A percentile compares a stretch with the other conserved stretches of the same genome.
phyloP scores from a whole-genome alignment of 768 basidiomycete genomes.

The Tylopilus vinaceipallidus region DNA sequence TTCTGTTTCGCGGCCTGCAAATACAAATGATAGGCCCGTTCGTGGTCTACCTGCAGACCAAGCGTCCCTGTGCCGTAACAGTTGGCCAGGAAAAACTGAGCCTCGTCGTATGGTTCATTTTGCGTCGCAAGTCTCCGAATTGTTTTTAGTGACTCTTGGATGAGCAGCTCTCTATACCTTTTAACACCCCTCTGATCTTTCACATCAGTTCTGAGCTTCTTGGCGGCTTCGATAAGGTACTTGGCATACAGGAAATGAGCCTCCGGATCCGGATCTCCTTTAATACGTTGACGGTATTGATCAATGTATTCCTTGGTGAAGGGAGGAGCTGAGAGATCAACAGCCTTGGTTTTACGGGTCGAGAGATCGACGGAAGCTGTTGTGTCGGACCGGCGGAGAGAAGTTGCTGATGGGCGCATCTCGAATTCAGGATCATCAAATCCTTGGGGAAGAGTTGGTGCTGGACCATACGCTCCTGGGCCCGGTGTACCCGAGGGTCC shows the following conservation, averaged over 20 bases:
- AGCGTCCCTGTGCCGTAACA: conserved; percentile 94
- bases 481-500: conserved; percentile 16
- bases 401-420: conserved; percentile 41
- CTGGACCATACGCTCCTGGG: conserved; percentile 17
- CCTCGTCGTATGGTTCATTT: conserved; percentile 89
- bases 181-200: conserved; percentile 81
- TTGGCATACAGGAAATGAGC: conserved; percentile 98
- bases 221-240: conserved; percentile 97
- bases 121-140: conserved; percentile 91
- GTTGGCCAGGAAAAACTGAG: conserved; percentile 98
- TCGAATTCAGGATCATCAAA: conserved; percentile 52
- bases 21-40: conserved; percentile 95
- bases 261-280: conserved; percentile 96
- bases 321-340: conserved; percentile 80
- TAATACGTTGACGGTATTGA: conserved; percentile 95
- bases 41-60: conserved; percentile 96
- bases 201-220: conserved; percentile 73
- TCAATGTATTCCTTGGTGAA: conserved; percentile 97
- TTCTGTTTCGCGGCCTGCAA: conserved; percentile 97
- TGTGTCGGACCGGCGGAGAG: conserved; percentile 56
- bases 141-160: conserved; percentile 88
- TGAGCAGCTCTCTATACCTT: conserved; percentile 86
- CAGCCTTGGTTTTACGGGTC: conserved; percentile 73
- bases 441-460: conserved; percentile 29
- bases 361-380: conserved; percentile 53